Conservation (phyloP, 2,329 filamentous ascomycete genomes). For the Dryadomyces quercus-mongolicae region DNA sequence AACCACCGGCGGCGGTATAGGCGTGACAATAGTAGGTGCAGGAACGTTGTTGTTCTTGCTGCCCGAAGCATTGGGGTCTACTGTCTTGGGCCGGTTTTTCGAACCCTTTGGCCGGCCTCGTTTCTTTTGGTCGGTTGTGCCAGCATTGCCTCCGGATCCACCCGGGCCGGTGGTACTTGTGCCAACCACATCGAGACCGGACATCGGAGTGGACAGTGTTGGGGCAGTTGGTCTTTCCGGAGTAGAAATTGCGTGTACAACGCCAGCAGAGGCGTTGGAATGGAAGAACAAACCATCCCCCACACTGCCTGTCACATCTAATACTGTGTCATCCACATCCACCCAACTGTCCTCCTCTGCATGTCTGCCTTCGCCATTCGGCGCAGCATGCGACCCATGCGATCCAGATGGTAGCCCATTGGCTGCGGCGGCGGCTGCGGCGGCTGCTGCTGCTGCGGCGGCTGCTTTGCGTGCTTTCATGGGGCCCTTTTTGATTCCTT, state of each 20-base stretch:
- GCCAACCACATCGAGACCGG: neutral
- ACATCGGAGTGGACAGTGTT: neutral
- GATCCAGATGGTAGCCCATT: neutral
- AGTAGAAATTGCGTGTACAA: neutral
- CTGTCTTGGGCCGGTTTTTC: conserved; percentile 28
- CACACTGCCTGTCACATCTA: conserved; percentile 15
- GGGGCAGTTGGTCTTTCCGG: neutral
- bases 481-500: conserved; percentile 36
- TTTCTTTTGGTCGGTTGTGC: conserved; percentile 19
- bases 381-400: neutral
- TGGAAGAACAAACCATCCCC: conserved; percentile 7
- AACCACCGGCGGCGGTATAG: conserved; percentile 12
- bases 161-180: neutral
- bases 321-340: conserved; percentile 27
- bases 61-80: neutral
- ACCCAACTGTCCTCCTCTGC: conserved; percentile 30
- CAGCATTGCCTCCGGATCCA: neutral
- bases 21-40: conserved; percentile 6
- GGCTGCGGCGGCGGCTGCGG: neutral
- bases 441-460: conserved; percentile 2
- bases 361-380: conserved; percentile 2
- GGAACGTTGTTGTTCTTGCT: neutral
- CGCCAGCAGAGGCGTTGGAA: neutral
- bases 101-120: conserved; percentile 40
- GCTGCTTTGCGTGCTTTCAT: conserved; percentile 12